A percentile compares a stretch with the other conserved stretches of the same genome.
phyloP scores from a whole-genome alignment of 495 filamentous ascomycete genomes.

The Aspergillus heteromorphus region DNA sequence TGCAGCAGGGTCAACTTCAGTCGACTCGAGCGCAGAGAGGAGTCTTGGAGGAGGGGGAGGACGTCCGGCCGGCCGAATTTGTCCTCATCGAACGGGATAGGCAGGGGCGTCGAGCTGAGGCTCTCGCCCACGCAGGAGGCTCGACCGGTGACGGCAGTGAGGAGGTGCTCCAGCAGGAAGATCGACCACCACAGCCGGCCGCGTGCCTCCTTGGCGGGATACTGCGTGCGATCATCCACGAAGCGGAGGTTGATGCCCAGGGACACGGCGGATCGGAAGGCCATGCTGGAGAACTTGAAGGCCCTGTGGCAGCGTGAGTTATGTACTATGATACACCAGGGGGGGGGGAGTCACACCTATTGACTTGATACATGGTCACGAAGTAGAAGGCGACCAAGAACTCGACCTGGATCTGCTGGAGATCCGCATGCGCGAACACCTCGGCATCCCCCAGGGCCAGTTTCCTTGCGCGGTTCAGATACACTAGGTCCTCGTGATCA shows the following conservation, averaged over 20 bases:
- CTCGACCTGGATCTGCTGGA: slow-evolving; percentile 56
- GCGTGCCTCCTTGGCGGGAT: slow-evolving; percentile 52
- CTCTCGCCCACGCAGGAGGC: slow-evolving; percentile 49
- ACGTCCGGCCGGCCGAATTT: slow-evolving; percentile 19
- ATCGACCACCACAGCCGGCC: slow-evolving; percentile 62
- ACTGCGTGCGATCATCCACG: slow-evolving; percentile 39
- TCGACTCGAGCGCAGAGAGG: slow-evolving; percentile 13
- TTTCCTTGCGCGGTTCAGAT: slow-evolving; percentile 51
- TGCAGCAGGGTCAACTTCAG: slow-evolving; percentile 32
- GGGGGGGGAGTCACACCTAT: slow-evolving; percentile 31
- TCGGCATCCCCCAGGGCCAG: slow-evolving; percentile 44
- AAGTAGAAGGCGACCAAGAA: slow-evolving; percentile 54
- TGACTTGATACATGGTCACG: slow-evolving; percentile 53
- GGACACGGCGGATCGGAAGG: slow-evolving; percentile 51
- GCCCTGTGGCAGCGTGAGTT: slow-evolving; percentile 41
- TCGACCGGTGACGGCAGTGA: slow-evolving; percentile 59
- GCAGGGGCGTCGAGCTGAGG: slow-evolving; percentile 49
- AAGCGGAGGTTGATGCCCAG: slow-evolving; percentile 59
- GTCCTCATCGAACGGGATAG: slow-evolving; percentile 51
- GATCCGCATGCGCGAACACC: slow-evolving; percentile 51
- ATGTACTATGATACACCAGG: not conserved
- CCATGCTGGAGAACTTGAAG: slow-evolving; percentile 54
- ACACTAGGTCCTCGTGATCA: slow-evolving; percentile 49
- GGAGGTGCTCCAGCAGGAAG: slow-evolving; percentile 50
- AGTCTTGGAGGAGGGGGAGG: slow-evolving; percentile 19